Conservation (phyloP, 2,329 filamentous ascomycete species). For the Fusarium sulawesiense region DNA sequence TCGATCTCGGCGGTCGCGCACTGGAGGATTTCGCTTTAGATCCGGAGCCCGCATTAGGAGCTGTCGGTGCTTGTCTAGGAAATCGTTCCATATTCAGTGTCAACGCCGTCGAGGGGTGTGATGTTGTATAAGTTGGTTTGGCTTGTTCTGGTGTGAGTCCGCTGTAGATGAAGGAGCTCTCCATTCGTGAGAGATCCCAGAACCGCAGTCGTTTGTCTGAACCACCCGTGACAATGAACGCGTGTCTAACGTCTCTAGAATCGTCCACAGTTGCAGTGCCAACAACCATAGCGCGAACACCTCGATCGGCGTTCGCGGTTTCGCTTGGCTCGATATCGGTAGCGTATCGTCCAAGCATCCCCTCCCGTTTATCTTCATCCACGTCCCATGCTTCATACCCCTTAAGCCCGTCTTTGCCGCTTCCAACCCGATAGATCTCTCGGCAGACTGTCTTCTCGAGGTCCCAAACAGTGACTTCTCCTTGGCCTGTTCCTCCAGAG, state of each 20-base stretch:
- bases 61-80: slow-evolving; percentile 53
- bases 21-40: slow-evolving; percentile 48
- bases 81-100: slow-evolving; percentile 74
- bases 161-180: slow-evolving; percentile 83
- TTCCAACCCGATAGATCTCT: slow-evolving; percentile 83
- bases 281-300: slow-evolving; percentile 80
- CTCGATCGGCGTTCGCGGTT: slow-evolving; percentile 67
- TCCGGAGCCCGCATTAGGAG: slow-evolving; percentile 48
- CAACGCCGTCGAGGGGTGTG: slow-evolving; percentile 71
- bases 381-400: slow-evolving; percentile 87
- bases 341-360: slow-evolving; percentile 87
- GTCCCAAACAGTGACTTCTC: slow-evolving; percentile 96
- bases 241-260: slow-evolving; percentile 77
- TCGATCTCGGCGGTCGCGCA: slow-evolving; percentile 73
- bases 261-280: slow-evolving; percentile 78
- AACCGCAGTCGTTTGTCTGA: slow-evolving; percentile 92
- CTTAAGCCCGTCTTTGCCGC: slow-evolving; percentile 68
- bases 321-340: slow-evolving; percentile 74
- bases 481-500: slow-evolving; percentile 85
- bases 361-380: slow-evolving; percentile 88
- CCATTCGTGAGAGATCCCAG: slow-evolving; percentile 86
- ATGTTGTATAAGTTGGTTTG: slow-evolving; percentile 77
- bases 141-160: slow-evolving; percentile 77
- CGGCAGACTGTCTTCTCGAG: slow-evolving; percentile 89
- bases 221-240: slow-evolving; percentile 88